Base-by-base conservation (phyloP, 2,329 filamentous ascomycete species). In the Ceratocystis colombiana region DNA sequence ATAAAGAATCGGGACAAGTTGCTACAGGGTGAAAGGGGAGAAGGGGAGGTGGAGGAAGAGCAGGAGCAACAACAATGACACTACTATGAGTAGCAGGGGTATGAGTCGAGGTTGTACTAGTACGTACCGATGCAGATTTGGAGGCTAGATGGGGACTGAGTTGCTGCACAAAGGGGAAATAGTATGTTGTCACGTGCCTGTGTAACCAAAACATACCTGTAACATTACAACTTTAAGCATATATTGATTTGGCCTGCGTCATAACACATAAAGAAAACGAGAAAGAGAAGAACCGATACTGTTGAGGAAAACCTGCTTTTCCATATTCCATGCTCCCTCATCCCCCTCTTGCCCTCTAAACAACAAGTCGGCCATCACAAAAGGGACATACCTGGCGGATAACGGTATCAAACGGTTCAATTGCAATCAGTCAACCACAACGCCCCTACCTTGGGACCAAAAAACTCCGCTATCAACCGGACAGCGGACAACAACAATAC, bases 321-420 rank as follows among this genome's bases (percentile, higher is more conserved):
- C 37, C 37, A 41, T 41, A 5, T 33, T 41, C 10, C 37, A 41
- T 41, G 37, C 37, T 41, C 37, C 8, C 37, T 8, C 17, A 48
- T 6, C 45, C 15, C 45, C 7, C 45, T n/a, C 45, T 20, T 20
- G 7, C 45, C n/a, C 45, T 6, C 45, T 48, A 20, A 53, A 3
- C 12, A 20, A 53, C 48, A 25, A 25, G 48, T 41, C 37, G 10
- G 37, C 37, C 37, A 41, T 41, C 37, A 41, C 37, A 41, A 12
- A 41, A 41, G 37, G 37, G 37, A 41, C 53, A 30, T n/a, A 17
- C n/a, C 53, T 28, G 6, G 20, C 12, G 37, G 28, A 41, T 64
- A 55, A 45, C 53, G 66, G 63, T 66, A 68, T 68, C 59, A 68
- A 68, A 65, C 61, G 65, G 48, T 62, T 63, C 64, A 64, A 65